Evolutionary conservation across 371 early-diverging fungal genomes (phyloP).

Genomic region (Synchytrium microbalum): DNA sequence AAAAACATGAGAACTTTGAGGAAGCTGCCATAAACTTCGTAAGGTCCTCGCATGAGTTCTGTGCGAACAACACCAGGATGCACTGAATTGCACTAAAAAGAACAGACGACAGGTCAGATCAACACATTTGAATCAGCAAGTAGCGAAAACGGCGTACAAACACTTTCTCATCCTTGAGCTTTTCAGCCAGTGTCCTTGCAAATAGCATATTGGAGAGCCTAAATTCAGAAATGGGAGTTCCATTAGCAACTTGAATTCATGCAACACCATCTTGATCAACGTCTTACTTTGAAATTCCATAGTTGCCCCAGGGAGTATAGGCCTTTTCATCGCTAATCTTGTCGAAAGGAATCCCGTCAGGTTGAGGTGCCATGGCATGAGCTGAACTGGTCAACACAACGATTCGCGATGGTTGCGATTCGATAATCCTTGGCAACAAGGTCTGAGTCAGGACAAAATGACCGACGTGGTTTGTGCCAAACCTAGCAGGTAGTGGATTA

Average conservation of each 20-base stretch:
- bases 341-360: conserved; percentile 28
- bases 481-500: too few relatives aligned
- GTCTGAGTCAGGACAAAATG: conserved; percentile 48
- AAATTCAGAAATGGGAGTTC: too few relatives aligned
- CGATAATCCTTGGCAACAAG: conserved; percentile 14
- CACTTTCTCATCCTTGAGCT: conserved; percentile 4
- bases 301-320: conserved; percentile 5
- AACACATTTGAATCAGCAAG: too few relatives aligned
- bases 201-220: conserved; percentile 36
- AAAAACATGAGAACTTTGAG: not conserved
- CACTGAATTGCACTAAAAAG: conserved; percentile 23
- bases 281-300: conserved; percentile 1
- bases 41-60: not conserved
- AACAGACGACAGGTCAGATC: not conserved
- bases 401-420: conserved; percentile 43
- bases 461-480: conserved; percentile 76
- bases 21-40: not conserved
- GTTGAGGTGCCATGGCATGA: conserved; percentile 29
- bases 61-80: conserved; percentile 31
- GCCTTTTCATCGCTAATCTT: conserved; percentile 19
- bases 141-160: too few relatives aligned
- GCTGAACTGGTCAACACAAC: conserved; percentile 44
- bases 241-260: too few relatives aligned
- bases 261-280: too few relatives aligned
- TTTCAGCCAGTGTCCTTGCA: conserved; percentile 16